These are phyloP conservation scores for Postia placenta DNA, from an alignment of 768 basidiomycete species.

Conservation along the genomic window DNA sequence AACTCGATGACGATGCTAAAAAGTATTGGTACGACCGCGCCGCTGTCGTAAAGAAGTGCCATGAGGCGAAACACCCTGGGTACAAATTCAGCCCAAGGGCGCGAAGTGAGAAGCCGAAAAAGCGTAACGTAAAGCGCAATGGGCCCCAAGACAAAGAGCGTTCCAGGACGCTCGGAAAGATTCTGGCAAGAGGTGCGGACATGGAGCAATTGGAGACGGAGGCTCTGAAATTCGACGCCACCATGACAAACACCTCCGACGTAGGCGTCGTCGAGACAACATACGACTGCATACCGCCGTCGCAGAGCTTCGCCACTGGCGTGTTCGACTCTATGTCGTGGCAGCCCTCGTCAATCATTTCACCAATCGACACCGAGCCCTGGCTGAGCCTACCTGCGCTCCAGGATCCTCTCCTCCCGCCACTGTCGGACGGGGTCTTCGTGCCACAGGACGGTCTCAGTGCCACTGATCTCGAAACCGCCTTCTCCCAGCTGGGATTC, in stretches of 20 bases:
- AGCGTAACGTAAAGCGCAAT: slow-evolving; percentile 22
- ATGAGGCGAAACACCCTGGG: slow-evolving; percentile 47
- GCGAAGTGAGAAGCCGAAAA: slow-evolving; percentile 8
- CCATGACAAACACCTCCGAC: neutral
- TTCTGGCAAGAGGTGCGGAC: slow-evolving; percentile 29
- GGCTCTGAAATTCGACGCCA: slow-evolving; percentile 10
- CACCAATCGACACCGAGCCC: neutral
- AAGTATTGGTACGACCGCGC: slow-evolving; percentile 47
- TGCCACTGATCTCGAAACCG: neutral
- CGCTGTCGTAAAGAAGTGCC: slow-evolving; percentile 48
- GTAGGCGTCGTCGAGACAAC: neutral
- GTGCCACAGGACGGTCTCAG: neutral
- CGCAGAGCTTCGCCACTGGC: slow-evolving; percentile 6
- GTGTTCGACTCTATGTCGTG: slow-evolving; percentile 10
- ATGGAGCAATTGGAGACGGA: slow-evolving; percentile 22
- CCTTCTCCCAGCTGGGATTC: neutral
- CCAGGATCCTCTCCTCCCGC: neutral
- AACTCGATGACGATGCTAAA: slow-evolving; percentile 41
- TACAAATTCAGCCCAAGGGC: slow-evolving; percentile 53
- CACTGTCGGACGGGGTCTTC: neutral
- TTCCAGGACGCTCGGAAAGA: slow-evolving; percentile 32
- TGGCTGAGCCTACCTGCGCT: neutral
- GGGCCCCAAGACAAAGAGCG: slow-evolving; percentile 24
- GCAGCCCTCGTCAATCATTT: neutral
- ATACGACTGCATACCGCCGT: neutral